Percentiles rank a stretch among this genome's conserved stretches.
These are phyloP conservation scores for Chaetomium sp. DNA, from an alignment of 2,329 filamentous ascomycete genomes.

Conservation along the genomic window DNA sequence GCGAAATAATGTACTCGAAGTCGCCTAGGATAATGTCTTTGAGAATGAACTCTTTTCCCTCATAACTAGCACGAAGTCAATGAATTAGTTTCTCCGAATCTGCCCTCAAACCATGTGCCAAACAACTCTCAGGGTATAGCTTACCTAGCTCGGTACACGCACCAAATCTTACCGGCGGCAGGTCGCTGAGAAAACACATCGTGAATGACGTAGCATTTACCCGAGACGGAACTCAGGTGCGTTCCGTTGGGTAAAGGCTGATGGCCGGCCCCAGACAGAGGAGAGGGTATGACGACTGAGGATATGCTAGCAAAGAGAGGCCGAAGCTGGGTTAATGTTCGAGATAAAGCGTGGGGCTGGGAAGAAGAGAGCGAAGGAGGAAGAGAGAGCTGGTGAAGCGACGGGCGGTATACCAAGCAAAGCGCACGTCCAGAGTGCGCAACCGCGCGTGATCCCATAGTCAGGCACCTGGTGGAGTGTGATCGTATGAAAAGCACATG, in stretches of 20 bases:
- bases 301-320: constrained; percentile 25
- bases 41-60: constrained; percentile 28
- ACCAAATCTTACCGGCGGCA: constrained; percentile 28
- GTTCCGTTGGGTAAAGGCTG: constrained; percentile 24
- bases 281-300: constrained; percentile 19
- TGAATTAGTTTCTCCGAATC: constrained; percentile 14
- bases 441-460: constrained; percentile 20
- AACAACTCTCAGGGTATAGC: constrained; percentile 23
- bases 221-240: constrained; percentile 27
- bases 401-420: constrained; percentile 15
- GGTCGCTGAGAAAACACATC: constrained; percentile 29
- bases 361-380: constrained; percentile 12
- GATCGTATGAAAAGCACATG: too few relatives aligned
- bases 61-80: constrained; percentile 23
- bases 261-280: constrained; percentile 22
- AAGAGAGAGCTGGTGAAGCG: constrained; percentile 19
- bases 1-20: constrained; percentile 24
- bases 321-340: constrained; percentile 20
- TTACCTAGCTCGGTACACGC: constrained; percentile 29
- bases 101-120: constrained; percentile 13
- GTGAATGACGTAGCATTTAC: constrained; percentile 29
- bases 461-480: constrained; percentile 6
- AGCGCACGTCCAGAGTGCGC: constrained; percentile 15
- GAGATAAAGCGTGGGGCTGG: constrained; percentile 17
- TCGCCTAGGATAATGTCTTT: constrained; percentile 30